Conservation (phyloP, 768 basidiomycete species). For the Mycena olivaceomarginata region DNA sequence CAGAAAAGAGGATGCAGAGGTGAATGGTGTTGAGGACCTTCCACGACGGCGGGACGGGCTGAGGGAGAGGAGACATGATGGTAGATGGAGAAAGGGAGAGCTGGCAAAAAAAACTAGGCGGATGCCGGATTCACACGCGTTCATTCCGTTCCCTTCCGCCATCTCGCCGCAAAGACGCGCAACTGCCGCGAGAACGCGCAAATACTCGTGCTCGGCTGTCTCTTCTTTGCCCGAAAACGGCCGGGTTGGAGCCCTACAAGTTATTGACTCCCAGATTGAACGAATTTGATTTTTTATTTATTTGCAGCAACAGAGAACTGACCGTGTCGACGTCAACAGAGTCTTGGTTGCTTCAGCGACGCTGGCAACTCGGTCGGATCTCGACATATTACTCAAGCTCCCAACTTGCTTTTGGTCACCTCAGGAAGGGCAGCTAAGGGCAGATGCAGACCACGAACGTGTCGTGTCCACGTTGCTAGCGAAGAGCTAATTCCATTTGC, state of each 20-base stretch:
- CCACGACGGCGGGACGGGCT: constrained; percentile 98
- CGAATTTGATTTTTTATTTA: too few species aligned
- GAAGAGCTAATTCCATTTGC: too few species aligned
- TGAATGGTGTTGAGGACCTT: constrained; percentile 73
- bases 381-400: too few species aligned
- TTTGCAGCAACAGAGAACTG: too few species aligned
- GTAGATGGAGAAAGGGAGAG: constrained; percentile 30
- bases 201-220: background rate
- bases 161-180: background rate
- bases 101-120: background rate
- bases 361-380: too few species aligned
- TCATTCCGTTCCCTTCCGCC: constrained; percentile 29
- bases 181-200: constrained; percentile 1
- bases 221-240: background rate
- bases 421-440: too few species aligned
- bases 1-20: background rate
- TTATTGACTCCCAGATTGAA: too few species aligned
- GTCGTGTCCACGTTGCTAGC: too few species aligned
- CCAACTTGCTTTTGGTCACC: too few species aligned
- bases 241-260: background rate
- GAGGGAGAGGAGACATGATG: constrained; percentile 92
- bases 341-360: too few species aligned
- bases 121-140: constrained; percentile 36
- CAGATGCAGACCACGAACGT: too few species aligned
- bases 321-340: too few species aligned